Evolutionary conservation across 768 basidiomycete genomes (phyloP).

Genomic region (Kwoniella heveanensis): DNA sequence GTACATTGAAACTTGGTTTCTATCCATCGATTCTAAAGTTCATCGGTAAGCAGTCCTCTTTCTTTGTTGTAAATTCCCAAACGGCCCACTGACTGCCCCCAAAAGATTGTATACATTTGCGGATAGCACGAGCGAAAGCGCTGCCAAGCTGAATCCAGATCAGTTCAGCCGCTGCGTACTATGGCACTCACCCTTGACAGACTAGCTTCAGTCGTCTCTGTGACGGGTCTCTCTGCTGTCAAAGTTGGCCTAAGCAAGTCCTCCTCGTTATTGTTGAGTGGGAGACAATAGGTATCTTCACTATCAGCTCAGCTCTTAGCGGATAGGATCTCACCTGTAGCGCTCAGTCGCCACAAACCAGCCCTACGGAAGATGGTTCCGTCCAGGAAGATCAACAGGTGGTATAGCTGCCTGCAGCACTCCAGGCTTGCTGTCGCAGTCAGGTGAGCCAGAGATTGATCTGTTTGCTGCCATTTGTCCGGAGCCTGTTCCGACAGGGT

Average conservation of each 20-base stretch:
- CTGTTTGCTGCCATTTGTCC: not conserved
- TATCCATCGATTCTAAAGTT: no score
- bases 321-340: not conserved
- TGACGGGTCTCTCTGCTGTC: not conserved
- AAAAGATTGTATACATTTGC: not conserved
- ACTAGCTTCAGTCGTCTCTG: conserved; percentile 12
- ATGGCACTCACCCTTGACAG: conserved; percentile 19
- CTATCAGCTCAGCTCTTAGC: not conserved
- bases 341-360: conserved; percentile 19
- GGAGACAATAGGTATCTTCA: not conserved
- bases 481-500: not conserved
- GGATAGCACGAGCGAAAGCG: not conserved
- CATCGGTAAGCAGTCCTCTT: no score
- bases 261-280: conserved; percentile 6
- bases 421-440: not conserved
- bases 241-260: not conserved
- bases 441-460: conserved; percentile 6
- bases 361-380: conserved; percentile 20
- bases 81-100: no score
- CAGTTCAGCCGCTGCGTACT: not conserved
- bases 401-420: conserved; percentile 20
- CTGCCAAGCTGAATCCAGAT: conserved; percentile 5
- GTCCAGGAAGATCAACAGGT: conserved; percentile 24
- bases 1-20: conserved; percentile 3
- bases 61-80: no score